Base-by-base conservation (phyloP, 2,329 filamentous ascomycete species). In the Stagonosporopsis vannaccii region DNA sequence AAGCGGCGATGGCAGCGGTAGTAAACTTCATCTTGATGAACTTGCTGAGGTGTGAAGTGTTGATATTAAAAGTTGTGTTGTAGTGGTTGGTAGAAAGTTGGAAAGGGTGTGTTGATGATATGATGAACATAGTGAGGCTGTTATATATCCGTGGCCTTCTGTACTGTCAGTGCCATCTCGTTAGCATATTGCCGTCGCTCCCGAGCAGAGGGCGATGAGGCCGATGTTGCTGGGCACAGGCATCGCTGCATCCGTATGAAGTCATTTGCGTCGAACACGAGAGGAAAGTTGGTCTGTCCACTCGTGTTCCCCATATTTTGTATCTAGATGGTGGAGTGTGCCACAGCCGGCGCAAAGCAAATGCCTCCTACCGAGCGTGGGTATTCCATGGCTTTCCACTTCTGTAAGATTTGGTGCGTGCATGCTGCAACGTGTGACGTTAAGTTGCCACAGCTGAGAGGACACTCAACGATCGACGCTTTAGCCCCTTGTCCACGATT, bases 21-120 rank as follows among this genome's bases (percentile, higher is more conserved):
- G 63, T 72, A 66, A 70, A 70, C 58, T 70, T 68, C 71, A 74
- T 74, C 15, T 65, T 70, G 66, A 54, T 55, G 56, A 44, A 60
- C 28, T 51, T 56, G 55, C 45, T 55, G 42, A 17, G 49, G 41
- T 17, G 54, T 51, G 12, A 13, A 23, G 51, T 32, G 11, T 54
- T 56, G n/a, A 25, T 23, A 22, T 45, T 39, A 28, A 47, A 28
- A 33, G 47, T 48, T 19, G 26, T 43, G 36, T 43, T 54, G 32
- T 35, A 36, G 42, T 22, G 25, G 26, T 45, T 35, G 26, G 56
- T 51, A 40, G 32, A 23, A 32, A 40, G 48, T 42, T 42, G 57
- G 35, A 42, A 39, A 35, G 40, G 39, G 40, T 57, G 51, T 60
- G 32, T 58, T 43, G 48, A 41, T 56, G 50, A 35, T 49, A 43